phyloP scores from a whole-genome alignment of 169 alveolate species.

The Plasmodium inui region DNA sequence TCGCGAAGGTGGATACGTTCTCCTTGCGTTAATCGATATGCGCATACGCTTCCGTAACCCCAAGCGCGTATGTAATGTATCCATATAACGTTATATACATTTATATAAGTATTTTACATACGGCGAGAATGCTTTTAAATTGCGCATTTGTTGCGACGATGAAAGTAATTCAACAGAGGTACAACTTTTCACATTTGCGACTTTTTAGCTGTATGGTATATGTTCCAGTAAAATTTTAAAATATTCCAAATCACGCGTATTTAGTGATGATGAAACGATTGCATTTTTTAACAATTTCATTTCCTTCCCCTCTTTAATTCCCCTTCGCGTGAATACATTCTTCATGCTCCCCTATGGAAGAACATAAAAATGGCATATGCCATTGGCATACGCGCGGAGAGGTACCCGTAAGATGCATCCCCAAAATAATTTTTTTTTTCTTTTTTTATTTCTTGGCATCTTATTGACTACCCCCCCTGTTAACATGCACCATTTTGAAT shows the following conservation, averaged over 20 bases:
- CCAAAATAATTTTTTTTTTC: not conserved
- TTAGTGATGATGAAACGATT: not conserved
- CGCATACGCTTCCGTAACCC: not conserved
- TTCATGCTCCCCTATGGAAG: not conserved
- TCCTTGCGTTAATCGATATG: not conserved
- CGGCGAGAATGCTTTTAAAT: not conserved
- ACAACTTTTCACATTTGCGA: not conserved
- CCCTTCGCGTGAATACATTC: not conserved
- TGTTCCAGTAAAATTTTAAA: not conserved
- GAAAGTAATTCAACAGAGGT: not conserved
- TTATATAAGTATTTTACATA: not conserved
- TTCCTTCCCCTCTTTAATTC: not conserved
- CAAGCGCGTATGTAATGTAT: not conserved
- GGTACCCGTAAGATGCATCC: not conserved
- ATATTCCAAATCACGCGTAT: not conserved
- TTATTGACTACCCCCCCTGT: not conserved
- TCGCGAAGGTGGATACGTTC: not conserved
- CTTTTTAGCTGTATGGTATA: not conserved
- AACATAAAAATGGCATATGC: not conserved
- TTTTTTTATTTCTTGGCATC: not conserved
- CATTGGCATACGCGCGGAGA: not conserved
- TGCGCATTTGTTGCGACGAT: not conserved
- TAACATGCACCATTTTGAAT: not conserved
- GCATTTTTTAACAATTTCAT: not conserved
- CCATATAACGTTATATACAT: not conserved